phyloP scores from a whole-genome alignment of 176 grass and related monocot species.

The Eremochloa ophiuroides region DNA sequence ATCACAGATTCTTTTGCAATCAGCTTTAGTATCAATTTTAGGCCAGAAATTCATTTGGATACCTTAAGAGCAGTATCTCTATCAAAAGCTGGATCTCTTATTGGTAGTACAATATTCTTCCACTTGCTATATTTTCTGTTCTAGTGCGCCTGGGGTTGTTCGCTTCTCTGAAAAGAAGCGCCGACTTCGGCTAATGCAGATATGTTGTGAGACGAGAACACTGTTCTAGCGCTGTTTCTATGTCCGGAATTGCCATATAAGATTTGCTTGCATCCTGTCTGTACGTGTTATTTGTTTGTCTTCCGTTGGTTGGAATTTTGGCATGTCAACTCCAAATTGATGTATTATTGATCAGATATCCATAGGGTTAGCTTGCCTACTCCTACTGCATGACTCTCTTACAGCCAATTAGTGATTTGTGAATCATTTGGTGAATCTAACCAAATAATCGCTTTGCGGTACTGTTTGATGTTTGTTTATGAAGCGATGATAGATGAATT shows the following conservation, averaged over 20 bases:
- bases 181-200: no score
- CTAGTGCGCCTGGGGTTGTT: no score
- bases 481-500: not conserved
- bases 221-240: no score
- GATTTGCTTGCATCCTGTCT: not conserved
- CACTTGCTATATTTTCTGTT: not conserved
- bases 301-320: not conserved
- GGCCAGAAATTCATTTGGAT: not conserved
- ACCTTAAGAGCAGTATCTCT: not conserved
- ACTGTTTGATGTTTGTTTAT: not conserved
- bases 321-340: not conserved
- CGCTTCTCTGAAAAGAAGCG: no score
- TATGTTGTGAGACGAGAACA: no score
- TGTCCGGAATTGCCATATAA: not conserved
- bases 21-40: not conserved
- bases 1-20: not conserved
- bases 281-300: not conserved
- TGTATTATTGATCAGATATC: not conserved
- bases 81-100: constrained; percentile 1
- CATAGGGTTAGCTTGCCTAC: not conserved
- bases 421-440: not conserved
- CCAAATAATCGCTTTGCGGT: not conserved
- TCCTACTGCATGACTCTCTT: not conserved
- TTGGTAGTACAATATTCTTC: not conserved
- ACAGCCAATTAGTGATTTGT: not conserved